These are phyloP conservation scores for Kluyveromyces siamensis DNA, from an alignment of 805 yeast genomes.

Conservation along the genomic window DNA sequence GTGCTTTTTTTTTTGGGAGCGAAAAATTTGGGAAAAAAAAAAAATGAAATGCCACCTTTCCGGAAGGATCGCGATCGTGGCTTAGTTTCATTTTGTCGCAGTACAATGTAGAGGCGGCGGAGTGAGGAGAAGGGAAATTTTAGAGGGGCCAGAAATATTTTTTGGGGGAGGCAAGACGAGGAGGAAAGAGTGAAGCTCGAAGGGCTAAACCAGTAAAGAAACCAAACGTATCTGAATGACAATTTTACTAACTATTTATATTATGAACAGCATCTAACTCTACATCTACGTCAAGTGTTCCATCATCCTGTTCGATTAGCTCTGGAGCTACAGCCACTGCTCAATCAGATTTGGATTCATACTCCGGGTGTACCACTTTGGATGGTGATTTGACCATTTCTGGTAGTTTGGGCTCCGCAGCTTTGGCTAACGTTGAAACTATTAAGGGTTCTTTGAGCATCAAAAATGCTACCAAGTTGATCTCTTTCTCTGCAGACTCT, in stretches of 20 bases:
- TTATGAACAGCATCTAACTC: conserved; percentile 29
- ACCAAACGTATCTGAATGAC: too few relatives aligned
- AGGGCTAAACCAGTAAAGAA: not conserved
- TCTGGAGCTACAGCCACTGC: conserved; percentile 62
- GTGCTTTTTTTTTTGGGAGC: too few relatives aligned
- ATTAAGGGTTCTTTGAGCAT: conserved; percentile 69
- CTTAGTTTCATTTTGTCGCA: too few relatives aligned
- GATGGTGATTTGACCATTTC: conserved; percentile 68
- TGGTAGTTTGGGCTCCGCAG: conserved; percentile 55
- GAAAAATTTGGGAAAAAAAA: too few relatives aligned
- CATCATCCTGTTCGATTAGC: conserved; percentile 58
- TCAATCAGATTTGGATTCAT: conserved; percentile 67
- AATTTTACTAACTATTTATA: not conserved
- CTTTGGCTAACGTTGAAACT: conserved; percentile 66
- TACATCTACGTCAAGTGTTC: conserved; percentile 27
- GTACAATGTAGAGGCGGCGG: too few relatives aligned
- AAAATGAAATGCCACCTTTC: too few relatives aligned
- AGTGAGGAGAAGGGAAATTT: too few relatives aligned
- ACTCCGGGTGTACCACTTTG: conserved; percentile 67
- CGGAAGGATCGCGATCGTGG: too few relatives aligned
- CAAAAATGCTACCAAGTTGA: conserved; percentile 54
- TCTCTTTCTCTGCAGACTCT: conserved; percentile 66
- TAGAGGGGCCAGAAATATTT: too few relatives aligned
- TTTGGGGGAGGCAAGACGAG: not conserved
- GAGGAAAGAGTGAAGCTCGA: not conserved